Conservation (phyloP, 75 land plant genomes). For the Adiantum capillusveneris region DNA sequence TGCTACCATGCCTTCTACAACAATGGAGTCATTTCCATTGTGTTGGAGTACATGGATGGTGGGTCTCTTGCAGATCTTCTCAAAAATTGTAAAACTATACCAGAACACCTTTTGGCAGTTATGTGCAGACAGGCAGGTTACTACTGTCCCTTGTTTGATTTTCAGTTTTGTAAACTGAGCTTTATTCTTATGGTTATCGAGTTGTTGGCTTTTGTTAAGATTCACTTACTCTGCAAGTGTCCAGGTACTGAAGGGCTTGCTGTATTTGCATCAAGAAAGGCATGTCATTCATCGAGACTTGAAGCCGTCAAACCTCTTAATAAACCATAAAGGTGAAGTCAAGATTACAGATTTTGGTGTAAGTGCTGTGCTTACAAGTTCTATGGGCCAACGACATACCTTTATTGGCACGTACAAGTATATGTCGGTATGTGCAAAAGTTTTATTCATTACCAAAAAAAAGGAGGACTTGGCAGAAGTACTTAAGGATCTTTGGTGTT, state of each 20-base stretch:
- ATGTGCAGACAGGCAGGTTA: slow-evolving; percentile 75
- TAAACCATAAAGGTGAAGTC: slow-evolving; percentile 68
- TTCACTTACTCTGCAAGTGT: background rate
- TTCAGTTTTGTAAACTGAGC: slow-evolving; percentile 3
- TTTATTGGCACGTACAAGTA: slow-evolving; percentile 71
- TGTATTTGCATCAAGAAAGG: slow-evolving; percentile 53
- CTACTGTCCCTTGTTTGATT: too few species aligned
- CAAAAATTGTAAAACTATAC: slow-evolving; percentile 39
- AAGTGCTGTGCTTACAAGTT: slow-evolving; percentile 57
- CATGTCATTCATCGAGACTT: slow-evolving; percentile 74
- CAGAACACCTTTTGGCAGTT: slow-evolving; percentile 57
- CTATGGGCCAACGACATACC: slow-evolving; percentile 55
- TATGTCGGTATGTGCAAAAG: slow-evolving; percentile 80
- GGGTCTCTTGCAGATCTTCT: slow-evolving; percentile 65
- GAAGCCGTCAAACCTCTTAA: too few species aligned
- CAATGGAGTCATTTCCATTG: slow-evolving; percentile 64
- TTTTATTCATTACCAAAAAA: too few species aligned
- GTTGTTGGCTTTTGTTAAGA: background rate
- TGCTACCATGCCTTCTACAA: slow-evolving; percentile 64
- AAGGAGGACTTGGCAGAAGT: too few species aligned
- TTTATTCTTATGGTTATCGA: too few species aligned
- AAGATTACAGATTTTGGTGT: slow-evolving; percentile 83
- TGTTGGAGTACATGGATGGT: slow-evolving; percentile 72
- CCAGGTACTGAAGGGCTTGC: slow-evolving; percentile 58
- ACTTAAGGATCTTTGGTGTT: too few species aligned